Percentiles rank a stretch among this genome's conserved stretches.
These are phyloP conservation scores for Gossypium gossypioides DNA, from an alignment of 441 rosid species.

Conservation along the genomic window DNA sequence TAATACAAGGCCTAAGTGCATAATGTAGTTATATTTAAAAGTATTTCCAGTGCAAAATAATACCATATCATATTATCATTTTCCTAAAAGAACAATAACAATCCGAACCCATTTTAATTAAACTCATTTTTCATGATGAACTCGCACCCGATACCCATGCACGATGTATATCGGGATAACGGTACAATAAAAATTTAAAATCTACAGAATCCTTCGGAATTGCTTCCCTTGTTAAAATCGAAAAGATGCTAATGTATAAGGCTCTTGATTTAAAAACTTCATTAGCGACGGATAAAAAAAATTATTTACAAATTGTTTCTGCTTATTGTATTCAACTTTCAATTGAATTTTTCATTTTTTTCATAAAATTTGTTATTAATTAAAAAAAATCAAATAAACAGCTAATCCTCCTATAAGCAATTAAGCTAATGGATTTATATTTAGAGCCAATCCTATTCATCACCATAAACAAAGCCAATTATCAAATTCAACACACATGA, in stretches of 20 bases:
- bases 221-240: neutral
- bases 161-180: no score
- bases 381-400: neutral
- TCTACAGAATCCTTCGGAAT: neutral
- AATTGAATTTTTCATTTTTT: neutral
- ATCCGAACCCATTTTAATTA: no score
- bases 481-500: neutral
- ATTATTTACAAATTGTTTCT: neutral
- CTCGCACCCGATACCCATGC: no score
- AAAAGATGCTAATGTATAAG: neutral
- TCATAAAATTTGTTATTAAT: neutral
- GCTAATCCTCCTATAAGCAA: neutral
- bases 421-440: neutral
- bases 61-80: no score
- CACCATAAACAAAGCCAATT: neutral
- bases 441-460: neutral
- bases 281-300: neutral
- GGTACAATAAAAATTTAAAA: neutral
- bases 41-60: neutral
- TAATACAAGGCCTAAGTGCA: no score
- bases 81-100: no score
- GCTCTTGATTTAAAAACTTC: neutral
- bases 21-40: neutral
- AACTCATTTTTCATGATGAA: no score
- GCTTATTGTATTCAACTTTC: neutral